Evolutionary conservation across 2,329 filamentous ascomycete genomes (phyloP).

Genomic region (Xylariales sp.): DNA sequence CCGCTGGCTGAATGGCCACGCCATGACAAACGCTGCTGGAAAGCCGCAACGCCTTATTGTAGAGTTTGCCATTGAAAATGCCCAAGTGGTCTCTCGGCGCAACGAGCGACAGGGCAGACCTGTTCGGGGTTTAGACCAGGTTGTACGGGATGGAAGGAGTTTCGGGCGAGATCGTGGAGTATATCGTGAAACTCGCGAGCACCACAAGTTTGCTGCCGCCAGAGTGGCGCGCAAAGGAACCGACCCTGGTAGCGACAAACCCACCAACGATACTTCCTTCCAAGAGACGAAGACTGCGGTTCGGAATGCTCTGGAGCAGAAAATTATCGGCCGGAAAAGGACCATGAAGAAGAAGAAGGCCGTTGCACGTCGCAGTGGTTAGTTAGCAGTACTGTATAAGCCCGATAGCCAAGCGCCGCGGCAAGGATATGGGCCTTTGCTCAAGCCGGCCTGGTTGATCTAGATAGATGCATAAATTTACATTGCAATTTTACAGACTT

Average conservation of each 20-base stretch:
- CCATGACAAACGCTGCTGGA: slow-evolving; percentile 56
- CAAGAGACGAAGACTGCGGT: slow-evolving; percentile 18
- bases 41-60: slow-evolving; percentile 88
- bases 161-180: not conserved
- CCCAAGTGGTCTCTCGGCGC: slow-evolving; percentile 84
- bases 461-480: too few species aligned
- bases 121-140: slow-evolving; percentile 2
- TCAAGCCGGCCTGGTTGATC: too few species aligned
- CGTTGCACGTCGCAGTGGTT: slow-evolving; percentile 21
- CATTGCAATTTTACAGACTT: too few species aligned
- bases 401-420: too few species aligned
- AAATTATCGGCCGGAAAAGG: slow-evolving; percentile 82
- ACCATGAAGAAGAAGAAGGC: slow-evolving; percentile 69
- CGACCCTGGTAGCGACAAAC: slow-evolving; percentile 11
- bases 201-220: slow-evolving; percentile 6
- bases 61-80: slow-evolving; percentile 98
- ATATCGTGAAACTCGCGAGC: slow-evolving; percentile 1
- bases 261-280: slow-evolving; percentile 1
- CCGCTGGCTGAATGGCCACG: slow-evolving; percentile 83
- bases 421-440: too few species aligned
- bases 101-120: slow-evolving; percentile 45
- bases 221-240: slow-evolving; percentile 11
- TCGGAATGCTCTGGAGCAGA: slow-evolving; percentile 51
- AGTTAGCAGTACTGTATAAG: too few species aligned
- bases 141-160: slow-evolving; percentile 6